A percentile compares a stretch with the other conserved stretches of the same genome.
Conservation (phyloP, 1,284 basidiomycete genomes). For the Ceratobasidium sp. region DNA sequence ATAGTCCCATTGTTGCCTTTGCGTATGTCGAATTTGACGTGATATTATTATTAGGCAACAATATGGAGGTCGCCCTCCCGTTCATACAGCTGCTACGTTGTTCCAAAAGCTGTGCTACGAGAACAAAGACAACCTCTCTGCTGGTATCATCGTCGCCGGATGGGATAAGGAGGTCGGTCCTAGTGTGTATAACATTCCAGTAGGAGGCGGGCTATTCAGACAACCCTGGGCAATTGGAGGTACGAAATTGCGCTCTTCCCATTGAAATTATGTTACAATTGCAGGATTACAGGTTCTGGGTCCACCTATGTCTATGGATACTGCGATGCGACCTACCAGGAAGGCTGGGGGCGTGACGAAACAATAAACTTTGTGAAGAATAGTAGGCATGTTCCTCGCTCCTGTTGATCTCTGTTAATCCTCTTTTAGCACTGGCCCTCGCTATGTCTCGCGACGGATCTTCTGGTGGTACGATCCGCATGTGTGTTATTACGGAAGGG, state of each 20-base stretch:
- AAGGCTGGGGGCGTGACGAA: constrained; percentile 92
- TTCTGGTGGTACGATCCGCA: constrained; percentile 96
- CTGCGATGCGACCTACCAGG: constrained; percentile 97
- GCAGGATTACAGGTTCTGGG: constrained; percentile 76
- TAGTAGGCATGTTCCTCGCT: constrained; percentile 66
- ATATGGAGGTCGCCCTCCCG: constrained; percentile 75
- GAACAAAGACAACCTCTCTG: constrained; percentile 90
- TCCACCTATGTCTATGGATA: constrained; percentile 99
- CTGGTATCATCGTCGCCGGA: constrained; percentile 98
- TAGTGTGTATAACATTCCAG: constrained; percentile 94
- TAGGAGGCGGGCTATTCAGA: constrained; percentile 92
- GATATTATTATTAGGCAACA: constrained; percentile 65
- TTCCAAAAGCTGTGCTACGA: constrained; percentile 94
- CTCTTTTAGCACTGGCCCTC: constrained; percentile 79
- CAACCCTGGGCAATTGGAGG: constrained; percentile 98
- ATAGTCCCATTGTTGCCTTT: neutral
- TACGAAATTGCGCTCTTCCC: constrained; percentile 49
- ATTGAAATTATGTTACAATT: constrained; percentile 17
- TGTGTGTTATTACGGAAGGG: constrained; percentile 95
- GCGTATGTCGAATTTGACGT: too few relatives aligned
- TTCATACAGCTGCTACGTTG: constrained; percentile 82
- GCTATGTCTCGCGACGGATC: constrained; percentile 99
- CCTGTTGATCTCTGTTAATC: constrained; percentile 32
- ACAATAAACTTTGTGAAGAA: constrained; percentile 96
- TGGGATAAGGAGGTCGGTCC: constrained; percentile 97